Evolutionary conservation across 2,329 filamentous ascomycete species (phyloP), one percentile per base, ranked within the genome.

Genomic region (Myriosclerotinia scirpicola): DNA sequence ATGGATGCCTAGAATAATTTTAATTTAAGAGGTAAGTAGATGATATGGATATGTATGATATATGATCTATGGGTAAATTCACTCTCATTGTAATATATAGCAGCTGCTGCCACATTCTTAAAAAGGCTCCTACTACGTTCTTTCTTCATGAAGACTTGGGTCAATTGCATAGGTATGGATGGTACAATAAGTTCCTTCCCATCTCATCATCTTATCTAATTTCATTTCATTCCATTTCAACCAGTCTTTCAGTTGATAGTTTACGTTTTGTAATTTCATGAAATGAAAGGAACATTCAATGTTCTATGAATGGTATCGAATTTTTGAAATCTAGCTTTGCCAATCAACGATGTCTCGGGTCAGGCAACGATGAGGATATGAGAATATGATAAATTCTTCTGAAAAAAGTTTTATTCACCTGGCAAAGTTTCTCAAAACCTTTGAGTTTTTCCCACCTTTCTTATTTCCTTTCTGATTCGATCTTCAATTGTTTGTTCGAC

Each of bases 281-380:
- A 8, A 8, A 50, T 50, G 58, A 50, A 60, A 14, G 30, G n/a
- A 34, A 17, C 6, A 12, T 34, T 58, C 12, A 34, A 44, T 42
- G 20, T 34, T 34, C 55, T 12, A 50, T 36, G 34, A 50, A 50
- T 26, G 17, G 11, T n/a, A 20, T 40, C 44, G 22, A 38, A 7
- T 61, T 30, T 36, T 34, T 40, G 34, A 50, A 5, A 46, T 50
- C n/a, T n/a, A 17, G 8, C 26, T 50, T 61, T 40, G 20, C 58
- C 44, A 38, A 14, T 40, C 58, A 61, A 34, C 22, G 5, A 12
- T 36, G 53, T 26, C 15, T 40, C 34, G 30, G 34, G 30, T 9
- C 6, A 22, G 44, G 46, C 58, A 61, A 61, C n/a, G 34, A 38
- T 14, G 58, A 61, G 44, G 58, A 38, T 20, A 40, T n/a, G 44